Evolutionary conservation across 2,329 filamentous ascomycete species (phyloP), one percentile per base, ranked within the genome.

Genomic region (Aspergillus sp.): DNA sequence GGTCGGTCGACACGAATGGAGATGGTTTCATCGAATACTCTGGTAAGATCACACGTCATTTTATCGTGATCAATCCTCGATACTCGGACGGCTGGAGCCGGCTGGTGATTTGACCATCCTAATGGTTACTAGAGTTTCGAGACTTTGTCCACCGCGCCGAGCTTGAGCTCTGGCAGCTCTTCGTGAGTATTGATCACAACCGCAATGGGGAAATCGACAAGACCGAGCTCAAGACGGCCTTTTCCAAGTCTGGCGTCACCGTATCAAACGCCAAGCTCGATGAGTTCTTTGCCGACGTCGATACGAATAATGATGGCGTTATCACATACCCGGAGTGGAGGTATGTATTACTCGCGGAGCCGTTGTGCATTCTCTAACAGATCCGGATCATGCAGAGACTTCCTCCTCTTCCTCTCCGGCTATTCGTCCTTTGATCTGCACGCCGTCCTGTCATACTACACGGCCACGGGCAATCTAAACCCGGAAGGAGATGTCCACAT

Each of bases 311-410:
- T 69, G 93, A 99, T 76, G 93, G 93, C 2, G 82, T 83, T 66
- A 96, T 98, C 69, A 93, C 85, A 65, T 98, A 96, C 78, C 89
- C 92, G 68, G 95, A 99, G 84, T 98, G 95, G 95, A 89, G 94
- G 94, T 97, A 87, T 79, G 89, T 82, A 47, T 61, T 30, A 38
- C 25, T 38, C 31, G 25, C 48, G 34, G 47, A 57, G 50, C 46
- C 43, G 46, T 49, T 41, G 48, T 7, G 49, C 47, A 47, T 51
- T 43, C 23, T 25, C 49, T 57, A 61, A 65, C 61, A 30, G 60
- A 59, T 66, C 52, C 63, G 59, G 31, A 28, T 54, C 53, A 50
- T 61, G 51, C 73, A 96, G 93, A 77, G 90, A 98, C 78, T 99
- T 98, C 77, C 85, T 98, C 28, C 87, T 98, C 49, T 98, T 98